Percentiles rank a stretch among this genome's conserved stretches.
phyloP scores from a whole-genome alignment of 257 asterid genomes.

The Solanum pinnatisectum region DNA sequence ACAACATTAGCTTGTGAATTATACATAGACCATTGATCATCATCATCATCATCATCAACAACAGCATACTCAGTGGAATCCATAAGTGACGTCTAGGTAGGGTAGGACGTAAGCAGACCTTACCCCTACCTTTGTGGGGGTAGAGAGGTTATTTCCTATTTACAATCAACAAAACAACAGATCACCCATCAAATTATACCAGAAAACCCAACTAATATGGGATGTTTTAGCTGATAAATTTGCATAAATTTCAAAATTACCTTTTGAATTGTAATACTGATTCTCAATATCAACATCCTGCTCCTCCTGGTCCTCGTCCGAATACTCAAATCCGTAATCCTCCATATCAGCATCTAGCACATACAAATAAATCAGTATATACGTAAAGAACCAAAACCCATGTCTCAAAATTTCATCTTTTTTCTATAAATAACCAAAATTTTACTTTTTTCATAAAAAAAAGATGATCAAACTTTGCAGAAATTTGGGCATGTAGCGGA shows the following conservation, averaged over 20 bases:
- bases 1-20: background rate
- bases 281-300: slow-evolving; percentile 95
- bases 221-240: background rate
- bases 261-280: slow-evolving; percentile 93
- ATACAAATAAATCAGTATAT: background rate
- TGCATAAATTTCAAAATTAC: slow-evolving; percentile 12
- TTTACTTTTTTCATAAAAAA: background rate
- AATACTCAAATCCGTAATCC: slow-evolving; percentile 95
- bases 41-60: background rate
- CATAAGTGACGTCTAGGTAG: too few species aligned
- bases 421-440: background rate
- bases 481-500: background rate
- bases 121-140: background rate
- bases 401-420: background rate
- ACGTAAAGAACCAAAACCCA: background rate
- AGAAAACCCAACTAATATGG: background rate
- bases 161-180: background rate
- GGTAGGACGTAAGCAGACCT: background rate
- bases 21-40: background rate
- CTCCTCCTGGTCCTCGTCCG: slow-evolving; percentile 93
- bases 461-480: background rate
- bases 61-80: too few species aligned
- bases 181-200: background rate
- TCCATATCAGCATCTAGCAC: slow-evolving; percentile 35
- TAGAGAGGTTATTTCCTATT: background rate